These are phyloP conservation scores for Medicago ruthenica DNA, from an alignment of 306 rosid genomes.

Conservation along the genomic window DNA sequence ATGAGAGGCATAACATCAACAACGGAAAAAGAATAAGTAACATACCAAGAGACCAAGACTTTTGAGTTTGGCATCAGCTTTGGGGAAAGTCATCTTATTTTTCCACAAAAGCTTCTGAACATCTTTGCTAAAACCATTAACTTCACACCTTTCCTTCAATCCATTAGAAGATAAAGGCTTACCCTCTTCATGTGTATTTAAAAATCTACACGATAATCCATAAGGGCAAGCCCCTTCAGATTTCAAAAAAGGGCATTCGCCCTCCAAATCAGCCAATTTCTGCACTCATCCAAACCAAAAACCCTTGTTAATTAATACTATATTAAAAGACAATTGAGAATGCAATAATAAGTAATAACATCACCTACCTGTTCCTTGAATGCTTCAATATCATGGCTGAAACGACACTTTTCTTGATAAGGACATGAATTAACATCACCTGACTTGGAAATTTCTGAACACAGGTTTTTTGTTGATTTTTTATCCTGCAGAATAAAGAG, in stretches of 20 bases:
- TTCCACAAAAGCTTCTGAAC: conserved; percentile 92
- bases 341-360: background rate
- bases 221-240: conserved; percentile 69
- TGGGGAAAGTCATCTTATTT: conserved; percentile 75
- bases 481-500: conserved; percentile 57
- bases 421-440: conserved; percentile 78
- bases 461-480: conserved; percentile 63
- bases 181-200: conserved; percentile 62
- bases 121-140: conserved; percentile 80
- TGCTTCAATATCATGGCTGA: conserved; percentile 81
- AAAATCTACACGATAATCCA: conserved; percentile 83
- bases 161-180: conserved; percentile 43
- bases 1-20: background rate
- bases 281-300: conserved; percentile 40
- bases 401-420: conserved; percentile 80
- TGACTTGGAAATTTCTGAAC: conserved; percentile 74
- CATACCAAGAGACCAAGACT: conserved; percentile 78
- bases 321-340: background rate
- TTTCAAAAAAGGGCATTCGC: conserved; percentile 76
- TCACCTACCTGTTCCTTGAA: conserved; percentile 71
- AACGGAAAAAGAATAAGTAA: background rate
- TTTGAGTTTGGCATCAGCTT: conserved; percentile 78
- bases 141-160: conserved; percentile 59
- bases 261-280: conserved; percentile 84
- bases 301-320: background rate